Conservation (phyloP, 768 basidiomycete species). For the Trametes coccinea region DNA sequence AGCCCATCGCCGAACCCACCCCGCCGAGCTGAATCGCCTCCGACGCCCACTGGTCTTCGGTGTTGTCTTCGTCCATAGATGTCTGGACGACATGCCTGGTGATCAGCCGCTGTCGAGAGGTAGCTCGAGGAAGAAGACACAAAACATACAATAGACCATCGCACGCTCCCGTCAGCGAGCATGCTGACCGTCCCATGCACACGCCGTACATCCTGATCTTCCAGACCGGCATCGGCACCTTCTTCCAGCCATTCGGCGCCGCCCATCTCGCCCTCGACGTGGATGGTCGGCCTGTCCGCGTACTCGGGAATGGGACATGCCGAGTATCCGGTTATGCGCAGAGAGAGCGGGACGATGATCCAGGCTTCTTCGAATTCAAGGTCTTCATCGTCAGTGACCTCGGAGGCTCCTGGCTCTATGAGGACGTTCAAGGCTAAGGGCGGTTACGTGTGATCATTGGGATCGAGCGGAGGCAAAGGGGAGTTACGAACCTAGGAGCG, state of each 20-base stretch:
- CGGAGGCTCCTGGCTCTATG: no score
- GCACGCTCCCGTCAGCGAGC: constrained; percentile 48
- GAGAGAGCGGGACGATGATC: constrained; percentile 53
- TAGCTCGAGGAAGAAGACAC: no score
- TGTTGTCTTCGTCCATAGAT: no score
- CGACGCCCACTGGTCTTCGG: no score
- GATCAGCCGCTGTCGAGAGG: no score
- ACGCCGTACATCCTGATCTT: constrained; percentile 36
- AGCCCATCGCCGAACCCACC: no score
- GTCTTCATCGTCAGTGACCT: not conserved
- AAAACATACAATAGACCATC: constrained; percentile 50
- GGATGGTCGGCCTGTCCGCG: constrained; percentile 49
- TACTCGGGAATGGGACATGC: constrained; percentile 25
- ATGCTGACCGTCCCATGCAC: constrained; percentile 49
- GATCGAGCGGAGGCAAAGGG: not conserved
- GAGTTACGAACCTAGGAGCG: constrained; percentile 21
- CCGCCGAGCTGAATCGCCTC: no score
- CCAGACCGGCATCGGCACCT: not conserved
- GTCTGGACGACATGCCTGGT: no score
- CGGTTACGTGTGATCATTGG: not conserved
- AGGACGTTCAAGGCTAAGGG: not conserved
- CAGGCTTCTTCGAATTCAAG: constrained; percentile 42
- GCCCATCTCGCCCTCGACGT: constrained; percentile 46
- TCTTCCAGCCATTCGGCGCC: constrained; percentile 33
- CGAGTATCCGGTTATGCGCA: constrained; percentile 37